Percentiles rank a stretch among this genome's conserved stretches.
These are phyloP conservation scores for Bocquillonia castaneifolia DNA, from an alignment of 441 rosid genomes.

Conservation along the genomic window DNA sequence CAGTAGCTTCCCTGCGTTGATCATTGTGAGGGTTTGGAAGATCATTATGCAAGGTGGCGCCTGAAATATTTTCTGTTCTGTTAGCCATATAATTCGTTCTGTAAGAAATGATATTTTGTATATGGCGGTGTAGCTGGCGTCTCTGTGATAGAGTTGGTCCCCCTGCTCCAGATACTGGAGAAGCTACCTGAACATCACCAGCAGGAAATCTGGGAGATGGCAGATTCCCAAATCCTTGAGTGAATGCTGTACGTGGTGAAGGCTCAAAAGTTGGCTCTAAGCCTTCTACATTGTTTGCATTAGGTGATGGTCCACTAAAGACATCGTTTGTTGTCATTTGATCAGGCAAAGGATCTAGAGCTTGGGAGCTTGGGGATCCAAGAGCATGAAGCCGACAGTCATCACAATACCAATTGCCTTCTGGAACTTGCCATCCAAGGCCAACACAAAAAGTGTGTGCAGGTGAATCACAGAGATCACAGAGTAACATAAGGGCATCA, in stretches of 20 bases:
- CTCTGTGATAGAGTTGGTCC: constrained; percentile 76
- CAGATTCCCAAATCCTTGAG: constrained; percentile 45
- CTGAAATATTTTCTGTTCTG: constrained; percentile 41
- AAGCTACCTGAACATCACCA: constrained; percentile 45
- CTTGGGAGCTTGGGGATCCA: constrained; percentile 64
- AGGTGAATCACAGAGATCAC: constrained; percentile 96
- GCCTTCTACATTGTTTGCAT: constrained; percentile 40
- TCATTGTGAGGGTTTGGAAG: constrained; percentile 37
- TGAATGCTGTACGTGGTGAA: constrained; percentile 50
- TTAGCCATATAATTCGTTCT: constrained; percentile 44
- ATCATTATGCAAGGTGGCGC: constrained; percentile 38
- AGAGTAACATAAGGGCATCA: constrained; percentile 92
- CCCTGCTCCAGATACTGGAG: constrained; percentile 66
- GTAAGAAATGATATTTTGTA: constrained; percentile 63
- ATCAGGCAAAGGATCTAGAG: constrained; percentile 44
- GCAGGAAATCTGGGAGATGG: constrained; percentile 61
- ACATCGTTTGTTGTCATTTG: constrained; percentile 44
- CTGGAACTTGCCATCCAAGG: constrained; percentile 90
- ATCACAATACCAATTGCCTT: constrained; percentile 98
- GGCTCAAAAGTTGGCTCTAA: constrained; percentile 41
- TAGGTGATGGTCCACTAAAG: constrained; percentile 43
- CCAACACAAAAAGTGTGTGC: constrained; percentile 98
- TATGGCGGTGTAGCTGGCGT: constrained; percentile 77
- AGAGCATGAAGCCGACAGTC: constrained; percentile 84
- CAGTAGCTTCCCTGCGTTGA: constrained; percentile 38